Evolutionary conservation across 257 asterid genomes (phyloP), one percentile per base, ranked within the genome.

Genomic region (Knoxia roxburghii): DNA sequence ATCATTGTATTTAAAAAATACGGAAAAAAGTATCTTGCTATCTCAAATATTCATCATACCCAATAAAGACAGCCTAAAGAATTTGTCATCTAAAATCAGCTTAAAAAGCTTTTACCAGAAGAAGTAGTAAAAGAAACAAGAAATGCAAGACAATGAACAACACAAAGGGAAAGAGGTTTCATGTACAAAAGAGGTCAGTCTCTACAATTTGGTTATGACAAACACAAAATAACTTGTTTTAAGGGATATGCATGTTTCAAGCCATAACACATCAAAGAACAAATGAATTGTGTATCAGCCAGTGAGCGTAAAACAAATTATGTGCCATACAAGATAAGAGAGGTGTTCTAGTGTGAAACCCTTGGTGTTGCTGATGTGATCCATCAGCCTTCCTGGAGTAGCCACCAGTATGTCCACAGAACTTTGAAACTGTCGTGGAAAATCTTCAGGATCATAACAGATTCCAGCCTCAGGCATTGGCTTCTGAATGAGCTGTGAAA

Each of bases 361-460:
- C 81, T 82, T 78, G 48, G 98, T 92, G 76, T 86, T 86, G 85
- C 77, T 78, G 63, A 92, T 86, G 73, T 92, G 98, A 76, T 92
- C 98, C 94, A 89, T 86, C 72, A 92, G 79, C 79, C 97, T 86
- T 72, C 98, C 96, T 6, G 96, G 97, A 67, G 98, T 92, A 67
- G 98, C 97, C 69, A 92, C 95, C 61, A 92, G 87, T 73, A 92
- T 89, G 84, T 92, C 98, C 63, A 92, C 97, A 59, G 85, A 72
- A 75, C 96, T 86, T 79, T 83, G 81, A 33, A 76, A 74, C 72
- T 80, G 86, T 40, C 24, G 78, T 51, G 70, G 30, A 61, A 68
- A 62, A 76, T 86, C 88, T 73, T 74, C 91, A 50, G 80, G 71
- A 73, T 79, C 86, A 26, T 79, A 78, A 72, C 80, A 84, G 68